Evolutionary conservation across 148 eudicot genomes (phyloP), one percentile per base, ranked within the genome.

Genomic region (Chenopodium quinoa): DNA sequence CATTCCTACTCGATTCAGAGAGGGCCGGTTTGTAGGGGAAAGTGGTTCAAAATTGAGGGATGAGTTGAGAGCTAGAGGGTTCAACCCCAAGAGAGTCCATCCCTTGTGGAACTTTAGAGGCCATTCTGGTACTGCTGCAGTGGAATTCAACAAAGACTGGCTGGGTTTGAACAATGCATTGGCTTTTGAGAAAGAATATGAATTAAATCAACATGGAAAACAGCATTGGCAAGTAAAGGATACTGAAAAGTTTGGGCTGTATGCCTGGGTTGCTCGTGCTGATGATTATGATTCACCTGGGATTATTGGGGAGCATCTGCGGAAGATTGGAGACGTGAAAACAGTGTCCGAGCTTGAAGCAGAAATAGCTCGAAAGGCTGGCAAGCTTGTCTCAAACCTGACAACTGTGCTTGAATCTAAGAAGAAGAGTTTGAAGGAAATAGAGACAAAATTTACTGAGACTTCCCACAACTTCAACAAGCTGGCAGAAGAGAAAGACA

Each of bases 251-350:
- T 73, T 85, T 40, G 97, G 86, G 56, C 90, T 91, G 11, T 94
- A 94, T 87, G 99, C 87, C 14, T 97, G 99, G 99, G 95, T 97
- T 88, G 99, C 99, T 64, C 97, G 99, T 50, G 95, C 90, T 56
- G 99, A 94, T 87, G 99, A 97, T 79, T 97, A 94, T 83, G 86
- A 88, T 23, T 86, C 91, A 44, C 75, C 84, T 75, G 89, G 89
- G 71, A 91, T 97, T 63, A 83, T 92, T 60, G 95, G 97, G 27
- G 99, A 97, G 17, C 90, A 91, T 80, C 88, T 97, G 75, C 91
- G 97, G 60, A 97, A 91, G 91, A 87, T 87, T 82, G 94, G 90
- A 37, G 99, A 97, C 69, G 86, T 97, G 65, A 92, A 92, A 75
- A 90, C 95, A 63, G 88, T 94, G 75, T 84, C 97, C 31, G 98